Percentiles rank a stretch among this genome's conserved stretches.
phyloP scores from a whole-genome alignment of 768 basidiomycete species.

The Cubamyces sp. region DNA sequence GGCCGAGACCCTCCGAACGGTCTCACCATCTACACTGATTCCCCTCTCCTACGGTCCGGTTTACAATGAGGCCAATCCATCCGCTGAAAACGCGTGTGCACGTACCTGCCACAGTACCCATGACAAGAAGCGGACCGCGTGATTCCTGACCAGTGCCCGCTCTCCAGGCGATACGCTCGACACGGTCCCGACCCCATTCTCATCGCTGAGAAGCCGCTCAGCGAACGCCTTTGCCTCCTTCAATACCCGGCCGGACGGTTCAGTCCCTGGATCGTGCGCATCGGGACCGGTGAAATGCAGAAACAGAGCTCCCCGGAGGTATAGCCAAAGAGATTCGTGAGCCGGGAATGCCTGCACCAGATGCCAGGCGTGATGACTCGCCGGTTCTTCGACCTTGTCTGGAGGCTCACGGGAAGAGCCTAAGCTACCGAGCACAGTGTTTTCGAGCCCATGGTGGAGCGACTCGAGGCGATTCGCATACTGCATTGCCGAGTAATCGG shows the following conservation, averaged over 20 bases:
- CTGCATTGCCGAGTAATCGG: slow-evolving; percentile 69
- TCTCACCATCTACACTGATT: background rate
- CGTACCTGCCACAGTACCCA: slow-evolving; percentile 14
- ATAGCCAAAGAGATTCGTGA: slow-evolving; percentile 70
- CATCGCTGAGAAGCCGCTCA: background rate
- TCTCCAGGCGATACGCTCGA: background rate
- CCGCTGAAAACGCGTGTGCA: background rate
- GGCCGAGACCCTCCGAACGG: background rate
- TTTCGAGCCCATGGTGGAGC: background rate
- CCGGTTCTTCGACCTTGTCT: background rate
- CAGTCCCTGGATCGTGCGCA: no score
- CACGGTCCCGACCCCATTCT: background rate
- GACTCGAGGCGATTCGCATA: slow-evolving; percentile 49
- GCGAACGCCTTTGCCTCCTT: slow-evolving; percentile 1
- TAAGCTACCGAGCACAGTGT: background rate
- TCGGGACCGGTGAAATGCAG: background rate
- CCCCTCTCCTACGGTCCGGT: background rate
- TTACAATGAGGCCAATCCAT: background rate
- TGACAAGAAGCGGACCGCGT: slow-evolving; percentile 6
- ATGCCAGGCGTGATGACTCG: slow-evolving; percentile 45
- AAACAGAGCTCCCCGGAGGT: slow-evolving; percentile 42
- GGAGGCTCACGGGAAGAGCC: background rate
- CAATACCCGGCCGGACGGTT: background rate
- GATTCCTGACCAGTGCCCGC: background rate
- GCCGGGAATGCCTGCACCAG: slow-evolving; percentile 55